Conservation (phyloP, 2,329 filamentous ascomycete genomes). For the Raffaelea ambrosiae region DNA sequence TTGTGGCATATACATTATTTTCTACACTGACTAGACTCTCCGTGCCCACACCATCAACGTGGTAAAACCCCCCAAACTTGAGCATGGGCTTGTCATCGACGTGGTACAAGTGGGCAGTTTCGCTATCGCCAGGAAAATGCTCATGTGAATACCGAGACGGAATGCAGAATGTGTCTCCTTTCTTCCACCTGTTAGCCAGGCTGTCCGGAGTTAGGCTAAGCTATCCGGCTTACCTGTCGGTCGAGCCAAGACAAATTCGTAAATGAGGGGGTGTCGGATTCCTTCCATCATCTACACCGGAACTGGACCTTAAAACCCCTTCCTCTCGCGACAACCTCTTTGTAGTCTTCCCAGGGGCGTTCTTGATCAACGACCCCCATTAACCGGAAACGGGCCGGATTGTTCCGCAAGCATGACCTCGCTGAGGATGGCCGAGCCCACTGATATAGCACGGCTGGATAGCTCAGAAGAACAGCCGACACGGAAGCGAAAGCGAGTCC, state of each 20-base stretch:
- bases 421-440: background rate
- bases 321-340: too few relatives aligned
- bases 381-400: too few relatives aligned
- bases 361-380: too few relatives aligned
- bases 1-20: background rate
- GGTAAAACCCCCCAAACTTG: constrained; percentile 39
- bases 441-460: background rate
- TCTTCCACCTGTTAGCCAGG: constrained; percentile 31
- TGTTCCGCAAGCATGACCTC: too few relatives aligned
- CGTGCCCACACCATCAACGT: constrained; percentile 27
- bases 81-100: constrained; percentile 50
- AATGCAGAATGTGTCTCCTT: constrained; percentile 46
- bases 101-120: constrained; percentile 38
- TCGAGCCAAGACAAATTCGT: too few relatives aligned
- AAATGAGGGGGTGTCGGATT: too few relatives aligned
- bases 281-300: too few relatives aligned
- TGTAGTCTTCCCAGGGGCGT: too few relatives aligned
- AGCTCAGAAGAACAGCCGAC: background rate
- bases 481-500: constrained; percentile 3
- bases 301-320: too few relatives aligned
- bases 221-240: too few relatives aligned
- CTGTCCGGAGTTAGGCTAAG: constrained; percentile 13
- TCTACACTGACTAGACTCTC: constrained; percentile 24
- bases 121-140: constrained; percentile 28
- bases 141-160: constrained; percentile 42